Percentiles rank a stretch among this genome's conserved stretches.
Evolutionary conservation across 2,329 filamentous ascomycete species (phyloP).

Genomic region (Botryotinia convoluta): DNA sequence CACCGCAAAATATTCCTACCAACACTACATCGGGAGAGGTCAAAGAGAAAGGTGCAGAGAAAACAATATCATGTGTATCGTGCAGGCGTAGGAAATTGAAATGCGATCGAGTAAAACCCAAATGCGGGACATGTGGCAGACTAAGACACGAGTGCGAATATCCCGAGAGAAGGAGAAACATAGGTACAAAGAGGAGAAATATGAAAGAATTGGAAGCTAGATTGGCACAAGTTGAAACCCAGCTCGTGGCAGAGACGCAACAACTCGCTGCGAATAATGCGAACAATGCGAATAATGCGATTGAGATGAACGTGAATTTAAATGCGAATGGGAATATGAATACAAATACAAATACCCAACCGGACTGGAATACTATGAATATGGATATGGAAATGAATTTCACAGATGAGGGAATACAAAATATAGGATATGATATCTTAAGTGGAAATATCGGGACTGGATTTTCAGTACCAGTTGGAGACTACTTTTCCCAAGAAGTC

Average conservation of each 20-base stretch:
- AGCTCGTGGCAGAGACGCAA: slow-evolving; percentile 53
- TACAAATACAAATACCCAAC: background rate
- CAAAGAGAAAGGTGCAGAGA: slow-evolving; percentile 25
- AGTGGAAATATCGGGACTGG: background rate
- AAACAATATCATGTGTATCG: slow-evolving; percentile 77
- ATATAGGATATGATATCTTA: slow-evolving; percentile 26
- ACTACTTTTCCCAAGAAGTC: slow-evolving; percentile 58
- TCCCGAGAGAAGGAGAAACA: slow-evolving; percentile 85
- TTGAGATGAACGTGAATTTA: slow-evolving; percentile 1
- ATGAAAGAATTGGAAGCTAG: slow-evolving; percentile 88
- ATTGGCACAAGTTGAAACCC: slow-evolving; percentile 74
- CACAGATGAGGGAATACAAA: slow-evolving; percentile 24
- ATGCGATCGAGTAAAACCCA: slow-evolving; percentile 78
- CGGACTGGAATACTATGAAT: slow-evolving; percentile 30
- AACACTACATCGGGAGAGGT: background rate
- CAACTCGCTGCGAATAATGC: slow-evolving; percentile 13
- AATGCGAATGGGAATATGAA: background rate
- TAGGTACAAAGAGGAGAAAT: slow-evolving; percentile 82
- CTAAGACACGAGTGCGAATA: slow-evolving; percentile 78
- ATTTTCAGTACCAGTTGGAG: slow-evolving; percentile 34
- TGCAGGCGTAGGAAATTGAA: slow-evolving; percentile 83
- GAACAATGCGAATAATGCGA: background rate
- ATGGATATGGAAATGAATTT: slow-evolving; percentile 33
- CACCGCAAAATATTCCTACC: background rate
- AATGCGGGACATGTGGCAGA: slow-evolving; percentile 75